Evolutionary conservation across 148 eudicot species (phyloP).

Genomic region (Polygonum aviculare): DNA sequence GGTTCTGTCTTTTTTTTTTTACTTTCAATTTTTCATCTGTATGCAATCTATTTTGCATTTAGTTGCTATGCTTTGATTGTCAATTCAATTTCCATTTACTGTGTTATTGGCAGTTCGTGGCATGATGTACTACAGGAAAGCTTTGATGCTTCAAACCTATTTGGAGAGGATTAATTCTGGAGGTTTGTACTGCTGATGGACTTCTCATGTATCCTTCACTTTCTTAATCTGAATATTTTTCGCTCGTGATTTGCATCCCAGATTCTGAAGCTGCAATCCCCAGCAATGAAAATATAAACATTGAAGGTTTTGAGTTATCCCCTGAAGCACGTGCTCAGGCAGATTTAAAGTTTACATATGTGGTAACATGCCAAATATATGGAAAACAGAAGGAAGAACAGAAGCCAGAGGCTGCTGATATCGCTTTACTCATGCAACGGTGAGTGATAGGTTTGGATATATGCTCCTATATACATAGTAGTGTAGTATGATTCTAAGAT

Average conservation of each 20-base stretch:
- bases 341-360: conserved; percentile 93
- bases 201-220: not conserved
- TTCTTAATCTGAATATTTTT: not conserved
- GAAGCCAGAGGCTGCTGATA: conserved; percentile 92
- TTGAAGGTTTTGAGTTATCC: conserved; percentile 78
- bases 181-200: conserved; percentile 37
- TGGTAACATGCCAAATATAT: conserved; percentile 95
- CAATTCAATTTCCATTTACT: not conserved
- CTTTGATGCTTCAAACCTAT: conserved; percentile 87
- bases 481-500: not conserved
- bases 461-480: not conserved
- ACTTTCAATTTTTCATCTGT: not conserved
- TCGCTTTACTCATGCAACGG: conserved; percentile 96
- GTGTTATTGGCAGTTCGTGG: conserved; percentile 69
- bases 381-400: conserved; percentile 97
- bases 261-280: conserved; percentile 59
- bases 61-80: not conserved
- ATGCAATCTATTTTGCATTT: not conserved
- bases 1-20: not conserved
- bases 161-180: conserved; percentile 63
- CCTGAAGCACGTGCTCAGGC: conserved; percentile 97
- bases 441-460: conserved; percentile 17
- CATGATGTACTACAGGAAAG: conserved; percentile 99
- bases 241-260: conserved; percentile 11
- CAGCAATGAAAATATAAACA: conserved; percentile 41